Evolutionary conservation across 2,329 filamentous ascomycete species (phyloP), one percentile per base, ranked within the genome.

Genomic region (Aspergillus ochraceoroseus): DNA sequence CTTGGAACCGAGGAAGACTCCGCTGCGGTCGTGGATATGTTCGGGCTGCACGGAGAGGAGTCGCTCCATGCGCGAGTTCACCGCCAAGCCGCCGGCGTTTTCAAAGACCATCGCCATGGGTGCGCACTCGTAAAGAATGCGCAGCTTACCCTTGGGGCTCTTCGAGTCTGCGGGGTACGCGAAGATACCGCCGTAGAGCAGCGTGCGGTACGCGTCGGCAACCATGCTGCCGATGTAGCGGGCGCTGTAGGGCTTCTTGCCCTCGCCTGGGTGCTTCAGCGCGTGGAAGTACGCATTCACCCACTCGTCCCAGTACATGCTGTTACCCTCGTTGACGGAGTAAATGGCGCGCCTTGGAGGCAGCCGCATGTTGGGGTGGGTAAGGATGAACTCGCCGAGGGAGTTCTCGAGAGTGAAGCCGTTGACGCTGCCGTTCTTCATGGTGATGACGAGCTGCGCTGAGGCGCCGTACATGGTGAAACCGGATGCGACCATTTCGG

Each of bases 391-490:
- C 75, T 98, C 92, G 70, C 92, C 92, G 34, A 98, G 80, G 12
- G 88, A 86, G 66, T 86, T 94, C 72, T 98, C 92, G 58, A 98
- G 81, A 17, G 92, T 98, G 76, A 98, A 98, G 58, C 92, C 92
- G 70, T 96, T 95, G 68, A 98, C 92, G 47, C 71, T 78, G 50
- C 89, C 86, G 53, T 82, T 87, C 69, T 84, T 86, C 88, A 96
- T 95, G 54, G 92, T 98, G 62, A 98, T 85, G 58, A 98, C 92
- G 31, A 98, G 77, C 72, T 96, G 90, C 3, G 92, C 82, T 2
- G 89, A 95, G 54, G 92, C 92, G 61, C 92, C 92, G 70, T 98
- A 98, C 92, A 98, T 98, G 68, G 92, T 98, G 77, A 98, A 98
- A n/a, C 92, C 92, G 14, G 87, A 83, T 23, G 92, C 90, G 13